Evolutionary conservation across 306 rosid genomes (phyloP).

Genomic region (Cercis canadensis): DNA sequence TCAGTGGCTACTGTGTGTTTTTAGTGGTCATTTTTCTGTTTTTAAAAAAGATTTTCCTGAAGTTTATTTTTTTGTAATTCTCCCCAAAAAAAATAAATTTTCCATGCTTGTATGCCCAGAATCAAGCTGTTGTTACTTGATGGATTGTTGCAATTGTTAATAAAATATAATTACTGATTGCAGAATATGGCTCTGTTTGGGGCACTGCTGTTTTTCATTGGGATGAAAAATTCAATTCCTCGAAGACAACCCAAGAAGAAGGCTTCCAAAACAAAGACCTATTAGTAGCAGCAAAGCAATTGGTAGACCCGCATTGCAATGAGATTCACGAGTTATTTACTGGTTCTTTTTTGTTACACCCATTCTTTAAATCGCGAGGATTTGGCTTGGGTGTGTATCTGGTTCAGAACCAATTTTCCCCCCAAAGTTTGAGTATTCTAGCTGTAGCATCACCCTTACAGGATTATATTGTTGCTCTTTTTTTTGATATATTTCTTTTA

Average conservation of each 20-base stretch:
- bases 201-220: constrained; percentile 68
- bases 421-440: constrained; percentile 12
- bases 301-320: no score
- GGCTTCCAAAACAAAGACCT: constrained; percentile 59
- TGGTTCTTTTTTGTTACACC: no score
- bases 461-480: constrained; percentile 25
- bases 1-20: no score
- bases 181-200: constrained; percentile 75
- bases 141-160: constrained; percentile 32
- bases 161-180: constrained; percentile 32
- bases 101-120: not conserved
- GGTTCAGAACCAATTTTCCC: constrained; percentile 30
- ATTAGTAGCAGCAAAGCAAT: constrained; percentile 32
- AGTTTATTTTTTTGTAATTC: no score
- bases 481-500: no score
- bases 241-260: constrained; percentile 65
- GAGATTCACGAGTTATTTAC: no score
- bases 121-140: no score
- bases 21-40: not conserved
- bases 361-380: constrained; percentile 32
- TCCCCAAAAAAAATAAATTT: no score
- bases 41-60: not conserved
- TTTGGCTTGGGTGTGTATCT: constrained; percentile 32
- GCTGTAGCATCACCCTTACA: constrained; percentile 15
- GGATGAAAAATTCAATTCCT: constrained; percentile 68